Evolutionary conservation across 805 yeast species (phyloP), one percentile per base, ranked within the genome.

Genomic region (Kluyveromyces lactis): DNA sequence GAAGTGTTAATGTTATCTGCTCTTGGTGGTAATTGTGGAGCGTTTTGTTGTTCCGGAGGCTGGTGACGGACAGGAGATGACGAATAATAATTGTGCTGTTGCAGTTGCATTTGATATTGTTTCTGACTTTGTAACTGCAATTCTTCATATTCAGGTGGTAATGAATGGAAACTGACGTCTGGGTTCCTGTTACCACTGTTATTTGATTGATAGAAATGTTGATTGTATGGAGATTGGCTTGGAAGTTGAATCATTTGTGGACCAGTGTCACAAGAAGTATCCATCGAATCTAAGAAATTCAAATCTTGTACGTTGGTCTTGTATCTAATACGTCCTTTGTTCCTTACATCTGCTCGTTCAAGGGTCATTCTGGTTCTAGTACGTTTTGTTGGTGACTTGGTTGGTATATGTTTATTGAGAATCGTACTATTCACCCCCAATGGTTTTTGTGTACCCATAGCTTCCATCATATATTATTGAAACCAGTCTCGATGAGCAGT

Each of bases 61-160:
- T 19, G 40, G 43, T 19, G 42, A 38, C 12, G 37, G 33, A 28
- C 32, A 46, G 24, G 47, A 39, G 39, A 41, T 38, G 42, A 26
- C 17, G 48, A 41, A 24, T 24, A 34, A 18, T 34, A 18, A 3
- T 24, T 26, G 11, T 9, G 11, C 15, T 24, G 29, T 11, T 13
- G 24, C 19, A 24, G 27, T 13, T 10, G 30, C 21, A 26, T 4
- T 26, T 34, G 30, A 12, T 27, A 15, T 15, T 27, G 30, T 12
- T 15, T 12, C 30, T 27, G 30, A 11, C 13, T n/a, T n/a, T 27
- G 30, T 13, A 17, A 21, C 21, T 34, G 37, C 16, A 34, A 26
- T 17, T 34, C 30, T 8, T 34, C 37, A 9, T 34, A 24, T 11
- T 16, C 21, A n/a, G 27, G 29, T 3, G 27, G 27, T 9, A 34